Conservation (phyloP, 345 rosid genomes). For the Hevea brasiliensis region DNA sequence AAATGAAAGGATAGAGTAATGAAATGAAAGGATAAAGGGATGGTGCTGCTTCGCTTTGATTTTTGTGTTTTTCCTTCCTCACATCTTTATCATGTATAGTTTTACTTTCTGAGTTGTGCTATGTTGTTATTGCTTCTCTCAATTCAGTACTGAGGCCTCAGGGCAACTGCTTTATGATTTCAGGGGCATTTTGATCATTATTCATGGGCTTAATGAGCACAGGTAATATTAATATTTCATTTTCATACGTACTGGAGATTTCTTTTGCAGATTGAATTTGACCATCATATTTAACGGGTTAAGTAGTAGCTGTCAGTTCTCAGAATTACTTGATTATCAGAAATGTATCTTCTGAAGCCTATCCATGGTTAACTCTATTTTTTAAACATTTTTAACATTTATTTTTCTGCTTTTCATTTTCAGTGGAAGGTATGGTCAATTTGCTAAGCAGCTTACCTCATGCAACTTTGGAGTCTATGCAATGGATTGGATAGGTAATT, state of each 20-base stretch:
- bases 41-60: slow-evolving; percentile 15
- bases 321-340: not conserved
- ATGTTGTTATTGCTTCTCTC: not conserved
- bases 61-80: slow-evolving; percentile 2
- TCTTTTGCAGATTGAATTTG: not conserved
- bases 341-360: not conserved
- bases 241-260: not conserved
- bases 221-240: slow-evolving; percentile 49
- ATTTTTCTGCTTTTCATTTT: slow-evolving; percentile 1
- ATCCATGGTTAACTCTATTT: not conserved
- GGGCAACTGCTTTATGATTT: slow-evolving; percentile 12
- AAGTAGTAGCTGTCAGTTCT: not conserved
- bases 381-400: not conserved
- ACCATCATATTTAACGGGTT: not conserved
- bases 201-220: slow-evolving; percentile 96
- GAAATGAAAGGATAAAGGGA: not conserved
- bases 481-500: slow-evolving; percentile 93
- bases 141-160: not conserved
- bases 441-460: slow-evolving; percentile 78
- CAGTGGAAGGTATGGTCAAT: slow-evolving; percentile 91
- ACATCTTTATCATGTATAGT: slow-evolving; percentile 17
- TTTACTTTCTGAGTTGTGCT: not conserved
- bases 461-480: slow-evolving; percentile 77
- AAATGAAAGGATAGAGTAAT: not conserved
- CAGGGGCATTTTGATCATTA: slow-evolving; percentile 87